Evolutionary conservation across 23 red algal species (phyloP), one percentile per base, ranked within the genome.

Genomic region (Agarophyton chilense): DNA sequence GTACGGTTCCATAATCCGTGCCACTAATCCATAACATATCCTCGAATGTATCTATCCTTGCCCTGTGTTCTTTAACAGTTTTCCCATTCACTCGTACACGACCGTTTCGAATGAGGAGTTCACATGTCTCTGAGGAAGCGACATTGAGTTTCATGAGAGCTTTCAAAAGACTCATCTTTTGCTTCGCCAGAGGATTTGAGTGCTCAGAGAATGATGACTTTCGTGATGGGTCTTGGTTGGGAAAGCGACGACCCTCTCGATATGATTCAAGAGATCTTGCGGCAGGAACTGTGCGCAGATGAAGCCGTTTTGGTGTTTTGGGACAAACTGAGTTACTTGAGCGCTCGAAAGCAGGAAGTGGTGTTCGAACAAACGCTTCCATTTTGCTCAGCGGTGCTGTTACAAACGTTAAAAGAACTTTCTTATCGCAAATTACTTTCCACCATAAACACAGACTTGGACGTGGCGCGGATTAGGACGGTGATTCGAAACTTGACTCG

Each of bases 21-120:
- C 68, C 85, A 89, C 74, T 89, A 13, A 89, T 71, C 51, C 28
- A 63, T 31, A 89, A 38, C 51, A 49, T 18, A 89, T 89, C 85
- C 13, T 39, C 11, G 28, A 33, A 68, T 29, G 24, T 32, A 79
- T 78, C 39, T 24, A 89, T 34, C 10, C 72, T 47, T 42, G 85
- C 28, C 38, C 26, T 77, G 10, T 77, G 25, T 16, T 89, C 85
- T 22, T 26, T 77, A 22, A 79, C 43, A 2, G 57, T 50, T 36
- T 53, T 51, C 44, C 85, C 85, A 78, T 89, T 89, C 22, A 89
- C 73, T 21, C 68, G 85, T 66, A 89, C 85, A 78, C 85, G 67
- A 6, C 71, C 53, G 53, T 22, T 78, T 60, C 85, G 67, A 77
- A 89, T 78, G 10, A 89, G 54, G 2, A 89, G 52, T 36, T 40